Evolutionary conservation across 78 protist species (phyloP).

Genomic region (Dictyostelium purpureum): DNA sequence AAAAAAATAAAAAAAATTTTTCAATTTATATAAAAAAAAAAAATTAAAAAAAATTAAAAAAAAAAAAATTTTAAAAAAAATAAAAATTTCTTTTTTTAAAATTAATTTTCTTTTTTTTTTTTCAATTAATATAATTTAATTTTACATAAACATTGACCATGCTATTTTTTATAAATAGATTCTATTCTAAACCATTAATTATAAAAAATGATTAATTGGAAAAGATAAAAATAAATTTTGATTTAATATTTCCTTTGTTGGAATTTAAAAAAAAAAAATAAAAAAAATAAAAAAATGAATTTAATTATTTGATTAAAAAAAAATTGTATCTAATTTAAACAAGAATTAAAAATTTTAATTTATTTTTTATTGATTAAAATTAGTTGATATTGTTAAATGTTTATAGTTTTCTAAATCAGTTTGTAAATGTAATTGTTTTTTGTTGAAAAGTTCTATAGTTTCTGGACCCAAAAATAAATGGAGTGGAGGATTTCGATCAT

Average conservation of each 20-base stretch:
- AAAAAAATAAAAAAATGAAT: background rate
- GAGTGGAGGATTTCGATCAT: constrained; percentile 19
- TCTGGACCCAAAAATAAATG: constrained; percentile 43
- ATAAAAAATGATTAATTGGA: too few relatives aligned
- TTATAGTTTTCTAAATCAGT: background rate
- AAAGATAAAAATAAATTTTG: background rate
- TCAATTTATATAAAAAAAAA: background rate
- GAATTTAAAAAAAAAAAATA: background rate
- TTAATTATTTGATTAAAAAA: background rate
- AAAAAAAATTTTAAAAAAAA: background rate
- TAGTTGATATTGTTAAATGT: background rate
- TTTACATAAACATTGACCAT: too few relatives aligned
- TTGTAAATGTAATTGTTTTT: background rate
- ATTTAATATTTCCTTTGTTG: too few relatives aligned
- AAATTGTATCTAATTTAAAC: background rate
- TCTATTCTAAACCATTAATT: too few relatives aligned
- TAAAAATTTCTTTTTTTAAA: too few relatives aligned
- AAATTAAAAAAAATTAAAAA: background rate
- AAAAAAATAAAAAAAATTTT: background rate
- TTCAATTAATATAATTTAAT: too few relatives aligned
- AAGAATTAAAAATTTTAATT: background rate
- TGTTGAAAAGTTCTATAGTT: background rate
- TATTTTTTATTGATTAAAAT: constrained; percentile 7
- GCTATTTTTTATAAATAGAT: background rate
- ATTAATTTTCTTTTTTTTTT: too few relatives aligned